These are phyloP conservation scores for Scedosporium aurantiacum DNA, from an alignment of 2,329 filamentous ascomycete genomes.

Conservation along the genomic window DNA sequence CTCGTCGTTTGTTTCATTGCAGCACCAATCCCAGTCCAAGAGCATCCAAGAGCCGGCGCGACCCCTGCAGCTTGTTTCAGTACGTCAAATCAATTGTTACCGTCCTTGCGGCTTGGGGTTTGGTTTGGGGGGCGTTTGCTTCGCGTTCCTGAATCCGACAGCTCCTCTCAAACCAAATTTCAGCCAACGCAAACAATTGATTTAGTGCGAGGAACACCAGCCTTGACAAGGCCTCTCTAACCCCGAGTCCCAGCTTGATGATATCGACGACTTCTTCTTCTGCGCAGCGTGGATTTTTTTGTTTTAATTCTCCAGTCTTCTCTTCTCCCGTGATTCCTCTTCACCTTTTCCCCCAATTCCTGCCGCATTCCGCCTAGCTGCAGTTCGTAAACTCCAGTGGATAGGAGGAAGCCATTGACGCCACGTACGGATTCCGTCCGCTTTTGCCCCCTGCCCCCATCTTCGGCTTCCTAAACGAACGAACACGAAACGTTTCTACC, in stretches of 20 bases:
- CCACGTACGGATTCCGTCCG: not conserved
- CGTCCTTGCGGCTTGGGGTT: not conserved
- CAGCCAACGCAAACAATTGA: not conserved
- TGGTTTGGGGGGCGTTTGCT: not conserved
- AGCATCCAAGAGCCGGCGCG: not conserved
- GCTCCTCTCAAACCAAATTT: conserved; percentile 1
- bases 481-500: not conserved
- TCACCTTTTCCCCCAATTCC: not conserved
- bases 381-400: not conserved
- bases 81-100: too few species aligned
- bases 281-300: not conserved
- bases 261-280: not conserved
- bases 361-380: not conserved
- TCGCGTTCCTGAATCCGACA: conserved; percentile 6
- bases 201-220: not conserved
- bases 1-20: not conserved
- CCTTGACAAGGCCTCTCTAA: not conserved
- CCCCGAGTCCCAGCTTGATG: not conserved
- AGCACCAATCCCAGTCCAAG: not conserved
- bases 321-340: not conserved
- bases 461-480: not conserved
- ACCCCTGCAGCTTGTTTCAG: conserved; percentile 4
- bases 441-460: not conserved
- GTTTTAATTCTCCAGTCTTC: not conserved
- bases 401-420: conserved; percentile 2